Conservation (phyloP, 306 rosid species). For the Mucuna pruriens region DNA sequence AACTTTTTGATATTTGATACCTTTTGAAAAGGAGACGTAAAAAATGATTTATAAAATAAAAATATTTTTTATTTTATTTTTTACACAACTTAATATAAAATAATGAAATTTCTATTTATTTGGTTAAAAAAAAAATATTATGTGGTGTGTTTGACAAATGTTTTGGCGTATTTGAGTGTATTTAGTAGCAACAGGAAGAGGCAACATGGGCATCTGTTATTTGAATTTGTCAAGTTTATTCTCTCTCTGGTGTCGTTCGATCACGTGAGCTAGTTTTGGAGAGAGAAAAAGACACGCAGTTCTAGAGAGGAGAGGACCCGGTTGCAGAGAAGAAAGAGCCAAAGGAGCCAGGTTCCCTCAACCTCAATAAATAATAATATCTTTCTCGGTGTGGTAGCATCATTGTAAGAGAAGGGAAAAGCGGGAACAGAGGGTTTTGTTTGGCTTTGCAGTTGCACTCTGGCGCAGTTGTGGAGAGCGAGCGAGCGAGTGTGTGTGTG, state of each 20-base stretch:
- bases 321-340: slow-evolving; percentile 26
- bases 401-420: slow-evolving; percentile 34
- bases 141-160: not conserved
- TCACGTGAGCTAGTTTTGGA: slow-evolving; percentile 61
- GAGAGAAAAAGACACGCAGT: slow-evolving; percentile 45
- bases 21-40: too few relatives aligned
- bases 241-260: slow-evolving; percentile 36
- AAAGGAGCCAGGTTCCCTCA: slow-evolving; percentile 27
- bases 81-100: too few relatives aligned
- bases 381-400: slow-evolving; percentile 41
- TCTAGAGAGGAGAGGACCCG: slow-evolving; percentile 24
- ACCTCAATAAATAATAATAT: not conserved
- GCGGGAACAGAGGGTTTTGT: slow-evolving; percentile 38
- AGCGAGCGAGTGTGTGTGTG: not conserved
- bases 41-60: too few relatives aligned
- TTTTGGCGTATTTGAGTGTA: not conserved
- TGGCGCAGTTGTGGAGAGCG: not conserved
- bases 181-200: not conserved
- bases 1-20: too few relatives aligned
- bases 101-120: too few relatives aligned
- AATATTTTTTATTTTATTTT: too few relatives aligned
- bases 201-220: not conserved
- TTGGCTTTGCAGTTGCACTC: slow-evolving; percentile 47
- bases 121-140: too few relatives aligned
- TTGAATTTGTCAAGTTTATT: slow-evolving; percentile 19